Evolutionary conservation across 768 basidiomycete species (phyloP).

Genomic region (Boletus edulis): DNA sequence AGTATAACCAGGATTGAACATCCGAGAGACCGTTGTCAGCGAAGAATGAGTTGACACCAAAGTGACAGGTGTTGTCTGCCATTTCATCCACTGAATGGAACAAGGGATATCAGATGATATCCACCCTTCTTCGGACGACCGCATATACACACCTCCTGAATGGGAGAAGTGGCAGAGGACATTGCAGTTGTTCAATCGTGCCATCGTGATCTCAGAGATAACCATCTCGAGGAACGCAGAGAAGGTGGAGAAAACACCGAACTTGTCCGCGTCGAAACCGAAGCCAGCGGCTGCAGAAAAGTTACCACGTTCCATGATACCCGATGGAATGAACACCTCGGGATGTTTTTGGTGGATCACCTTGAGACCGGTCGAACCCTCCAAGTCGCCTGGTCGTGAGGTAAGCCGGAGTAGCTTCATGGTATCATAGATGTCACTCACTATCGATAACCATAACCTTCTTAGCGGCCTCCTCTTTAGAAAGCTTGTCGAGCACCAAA

Average conservation of each 20-base stretch:
- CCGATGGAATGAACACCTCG: conserved; percentile 82
- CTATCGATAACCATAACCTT: conserved; percentile 90
- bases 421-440: conserved; percentile 29
- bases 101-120: background rate
- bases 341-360: conserved; percentile 88
- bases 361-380: conserved; percentile 88
- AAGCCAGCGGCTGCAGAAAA: conserved; percentile 85
- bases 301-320: conserved; percentile 85
- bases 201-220: conserved; percentile 88
- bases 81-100: conserved; percentile 59
- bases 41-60: conserved; percentile 82
- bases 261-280: conserved; percentile 78
- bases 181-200: conserved; percentile 86
- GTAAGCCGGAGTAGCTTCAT: background rate
- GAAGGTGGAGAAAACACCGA: conserved; percentile 88
- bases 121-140: background rate
- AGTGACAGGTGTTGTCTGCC: conserved; percentile 61
- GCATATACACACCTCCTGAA: conserved; percentile 60
- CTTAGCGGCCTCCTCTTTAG: conserved; percentile 71
- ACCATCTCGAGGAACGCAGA: conserved; percentile 92
- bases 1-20: conserved; percentile 77
- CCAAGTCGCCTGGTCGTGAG: conserved; percentile 61
- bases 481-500: conserved; percentile 67
- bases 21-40: conserved; percentile 87
- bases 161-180: conserved; percentile 89